Evolutionary conservation across 1,284 basidiomycete genomes (phyloP).

Genomic region (Apiotrichum porosum): DNA sequence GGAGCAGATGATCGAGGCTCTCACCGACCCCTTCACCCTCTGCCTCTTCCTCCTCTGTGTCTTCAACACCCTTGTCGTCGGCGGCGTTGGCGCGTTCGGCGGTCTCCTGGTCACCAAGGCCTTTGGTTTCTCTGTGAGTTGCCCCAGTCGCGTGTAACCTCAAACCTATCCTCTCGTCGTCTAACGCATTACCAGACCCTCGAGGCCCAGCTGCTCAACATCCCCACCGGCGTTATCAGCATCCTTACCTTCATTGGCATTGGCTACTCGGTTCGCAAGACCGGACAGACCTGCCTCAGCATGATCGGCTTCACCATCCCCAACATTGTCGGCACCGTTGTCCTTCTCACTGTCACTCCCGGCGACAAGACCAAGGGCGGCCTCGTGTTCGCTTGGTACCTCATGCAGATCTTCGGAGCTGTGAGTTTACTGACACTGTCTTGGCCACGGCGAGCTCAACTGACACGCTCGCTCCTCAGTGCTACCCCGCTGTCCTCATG

Average conservation of each 20-base stretch:
- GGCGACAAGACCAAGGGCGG: conserved; percentile 17
- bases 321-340: conserved; percentile 29
- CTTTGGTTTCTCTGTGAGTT: conserved; percentile 21
- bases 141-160: too few relatives aligned
- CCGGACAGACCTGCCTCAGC: conserved; percentile 20
- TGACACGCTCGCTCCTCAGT: too few relatives aligned
- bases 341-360: conserved; percentile 24
- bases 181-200: conserved; percentile 1
- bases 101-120: conserved; percentile 19
- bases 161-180: neutral
- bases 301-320: conserved; percentile 23
- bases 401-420: conserved; percentile 28
- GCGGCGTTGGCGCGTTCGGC: conserved; percentile 18
- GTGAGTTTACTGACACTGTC: conserved; percentile 7
- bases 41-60: conserved; percentile 6
- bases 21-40: neutral
- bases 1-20: neutral
- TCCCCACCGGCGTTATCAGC: conserved; percentile 19
- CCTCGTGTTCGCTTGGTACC: conserved; percentile 25
- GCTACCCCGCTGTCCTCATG: conserved; percentile 22
- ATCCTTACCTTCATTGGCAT: conserved; percentile 18
- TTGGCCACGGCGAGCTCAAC: too few relatives aligned
- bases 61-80: conserved; percentile 15
- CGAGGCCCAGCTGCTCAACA: conserved; percentile 19
- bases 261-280: conserved; percentile 19